Percentiles rank a stretch among this genome's conserved stretches.
Conservation (phyloP, 2,329 filamentous ascomycete genomes). For the Zalaria sp. region DNA sequence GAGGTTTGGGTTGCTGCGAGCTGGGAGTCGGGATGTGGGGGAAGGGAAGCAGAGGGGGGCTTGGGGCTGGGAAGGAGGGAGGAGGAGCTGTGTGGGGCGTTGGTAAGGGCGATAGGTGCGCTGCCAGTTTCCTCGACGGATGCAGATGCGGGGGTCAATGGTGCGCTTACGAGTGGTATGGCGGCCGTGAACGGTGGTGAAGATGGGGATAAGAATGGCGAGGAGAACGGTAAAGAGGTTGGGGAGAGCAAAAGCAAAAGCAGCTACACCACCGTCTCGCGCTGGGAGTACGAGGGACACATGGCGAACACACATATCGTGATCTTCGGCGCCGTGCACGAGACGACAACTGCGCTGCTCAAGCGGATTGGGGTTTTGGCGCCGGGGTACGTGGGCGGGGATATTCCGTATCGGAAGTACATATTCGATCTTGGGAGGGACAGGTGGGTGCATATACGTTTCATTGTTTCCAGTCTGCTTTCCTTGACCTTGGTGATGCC, state of each 20-base stretch:
- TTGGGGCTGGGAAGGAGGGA: not conserved
- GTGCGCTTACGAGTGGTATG: not conserved
- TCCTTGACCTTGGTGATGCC: too few relatives aligned
- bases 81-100: not conserved
- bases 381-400: constrained; percentile 5
- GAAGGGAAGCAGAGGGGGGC: not conserved
- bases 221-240: not conserved
- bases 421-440: constrained; percentile 6
- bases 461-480: not conserved
- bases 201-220: not conserved
- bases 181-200: not conserved
- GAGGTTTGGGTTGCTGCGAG: constrained; percentile 46
- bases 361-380: constrained; percentile 10
- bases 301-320: constrained; percentile 1
- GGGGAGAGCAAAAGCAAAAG: not conserved
- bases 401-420: constrained; percentile 7
- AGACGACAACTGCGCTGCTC: constrained; percentile 10
- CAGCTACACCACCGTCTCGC: not conserved
- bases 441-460: not conserved
- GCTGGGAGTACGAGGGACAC: constrained; percentile 2
- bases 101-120: not conserved
- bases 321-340: constrained; percentile 18
- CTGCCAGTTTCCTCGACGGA: not conserved
- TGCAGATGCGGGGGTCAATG: not conserved
- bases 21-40: constrained; percentile 12